These are phyloP conservation scores for Neckera pumila DNA, from an alignment of 225 moss, liverwort and hornwort species.

Conservation along the genomic window DNA sequence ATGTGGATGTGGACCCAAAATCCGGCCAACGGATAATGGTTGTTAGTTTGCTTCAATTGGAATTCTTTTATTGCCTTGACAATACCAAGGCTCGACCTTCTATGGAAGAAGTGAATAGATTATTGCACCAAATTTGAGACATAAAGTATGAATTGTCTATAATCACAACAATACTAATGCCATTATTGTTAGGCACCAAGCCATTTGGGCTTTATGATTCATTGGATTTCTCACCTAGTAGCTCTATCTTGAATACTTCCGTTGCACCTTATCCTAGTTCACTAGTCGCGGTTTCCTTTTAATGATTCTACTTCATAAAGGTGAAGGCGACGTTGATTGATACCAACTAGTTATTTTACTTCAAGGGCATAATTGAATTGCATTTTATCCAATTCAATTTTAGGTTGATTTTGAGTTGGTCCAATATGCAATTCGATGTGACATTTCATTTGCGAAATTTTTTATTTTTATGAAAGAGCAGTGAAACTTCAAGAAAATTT, in stretches of 20 bases:
- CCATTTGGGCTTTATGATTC: not conserved
- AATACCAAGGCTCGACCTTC: not conserved
- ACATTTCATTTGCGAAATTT: not conserved
- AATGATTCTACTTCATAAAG: not conserved
- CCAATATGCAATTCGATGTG: too few relatives aligned
- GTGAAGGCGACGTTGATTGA: accelerated
- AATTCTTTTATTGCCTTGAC: not conserved
- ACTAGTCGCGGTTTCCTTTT: not conserved
- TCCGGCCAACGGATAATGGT: not conserved
- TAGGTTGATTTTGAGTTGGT: too few relatives aligned
- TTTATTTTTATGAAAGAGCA: not conserved
- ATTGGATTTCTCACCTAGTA: not conserved
- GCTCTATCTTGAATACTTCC: not conserved
- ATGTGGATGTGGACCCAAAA: not conserved
- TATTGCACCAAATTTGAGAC: not conserved
- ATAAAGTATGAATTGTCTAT: not conserved
- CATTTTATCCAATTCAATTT: not conserved
- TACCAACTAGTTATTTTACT: not conserved
- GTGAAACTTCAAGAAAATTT: too few relatives aligned
- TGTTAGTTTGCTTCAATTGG: not conserved
- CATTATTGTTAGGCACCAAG: not conserved
- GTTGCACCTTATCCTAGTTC: not conserved
- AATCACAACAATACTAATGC: not conserved
- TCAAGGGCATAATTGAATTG: not conserved
- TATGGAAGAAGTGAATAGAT: not conserved